Evolutionary conservation across 2,329 filamentous ascomycete species (phyloP).

Genomic region (Fonsecaea monophora): DNA sequence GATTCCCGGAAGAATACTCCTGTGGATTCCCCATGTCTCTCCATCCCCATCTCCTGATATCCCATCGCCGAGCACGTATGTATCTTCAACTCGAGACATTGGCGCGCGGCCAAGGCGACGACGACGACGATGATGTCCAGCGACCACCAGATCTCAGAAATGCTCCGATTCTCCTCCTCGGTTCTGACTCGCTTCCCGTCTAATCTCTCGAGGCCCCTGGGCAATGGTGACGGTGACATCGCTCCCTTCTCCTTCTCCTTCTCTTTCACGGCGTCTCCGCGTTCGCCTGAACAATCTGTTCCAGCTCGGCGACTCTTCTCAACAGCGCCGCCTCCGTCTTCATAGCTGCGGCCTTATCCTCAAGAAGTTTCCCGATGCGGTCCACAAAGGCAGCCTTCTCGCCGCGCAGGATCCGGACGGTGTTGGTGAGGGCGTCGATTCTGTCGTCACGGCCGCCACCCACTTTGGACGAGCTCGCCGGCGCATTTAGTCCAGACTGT

Average conservation of each 20-base stretch:
- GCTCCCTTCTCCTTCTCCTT: not conserved
- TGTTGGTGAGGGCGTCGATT: not conserved
- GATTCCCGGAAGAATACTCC: too few relatives aligned
- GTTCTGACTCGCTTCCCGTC: not conserved
- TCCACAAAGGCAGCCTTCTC: constrained; percentile 10
- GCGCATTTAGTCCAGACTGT: not conserved
- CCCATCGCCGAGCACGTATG: not conserved
- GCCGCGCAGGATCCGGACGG: not conserved
- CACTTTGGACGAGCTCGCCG: not conserved
- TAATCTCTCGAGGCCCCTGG: not conserved
- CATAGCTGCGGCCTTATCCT: constrained; percentile 6
- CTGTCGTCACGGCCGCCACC: not conserved
- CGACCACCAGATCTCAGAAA: too few relatives aligned
- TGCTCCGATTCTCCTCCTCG: too few relatives aligned
- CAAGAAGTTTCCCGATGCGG: constrained; percentile 7
- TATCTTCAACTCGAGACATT: not conserved
- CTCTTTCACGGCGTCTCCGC: not conserved
- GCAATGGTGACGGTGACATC: not conserved
- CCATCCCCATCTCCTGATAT: not conserved
- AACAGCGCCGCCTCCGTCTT: constrained; percentile 9
- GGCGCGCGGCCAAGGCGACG: too few relatives aligned
- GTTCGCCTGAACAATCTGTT: not conserved
- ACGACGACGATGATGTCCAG: too few relatives aligned
- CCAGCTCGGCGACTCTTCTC: not conserved
- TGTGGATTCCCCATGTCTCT: too few relatives aligned